Conservation (phyloP, 2,329 filamentous ascomycete species). For the Ascochyta koolunga region DNA sequence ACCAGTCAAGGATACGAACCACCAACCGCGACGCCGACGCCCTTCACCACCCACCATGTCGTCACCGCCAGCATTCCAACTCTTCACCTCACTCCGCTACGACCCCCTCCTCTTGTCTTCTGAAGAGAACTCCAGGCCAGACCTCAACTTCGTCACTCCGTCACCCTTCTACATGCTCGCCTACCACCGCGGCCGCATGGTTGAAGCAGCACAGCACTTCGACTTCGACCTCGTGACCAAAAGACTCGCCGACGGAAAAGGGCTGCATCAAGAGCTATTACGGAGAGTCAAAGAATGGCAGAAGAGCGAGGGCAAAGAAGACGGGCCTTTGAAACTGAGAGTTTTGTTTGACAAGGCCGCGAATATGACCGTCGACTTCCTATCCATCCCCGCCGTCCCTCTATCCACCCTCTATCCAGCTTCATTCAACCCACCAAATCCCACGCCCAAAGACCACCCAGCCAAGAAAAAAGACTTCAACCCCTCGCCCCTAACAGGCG, state of each 20-base stretch:
- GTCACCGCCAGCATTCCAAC: slow-evolving; percentile 37
- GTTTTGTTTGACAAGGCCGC: slow-evolving; percentile 57
- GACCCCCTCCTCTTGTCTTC: slow-evolving; percentile 46
- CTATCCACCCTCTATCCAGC: slow-evolving; percentile 64
- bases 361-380: slow-evolving; percentile 47
- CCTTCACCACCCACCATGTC: slow-evolving; percentile 23
- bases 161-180: slow-evolving; percentile 80
- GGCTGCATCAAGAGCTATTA: slow-evolving; percentile 41
- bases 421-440: slow-evolving; percentile 57
- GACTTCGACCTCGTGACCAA: slow-evolving; percentile 50
- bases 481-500: slow-evolving; percentile 45
- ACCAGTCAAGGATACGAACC: not conserved
- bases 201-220: slow-evolving; percentile 62
- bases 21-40: not conserved
- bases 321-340: slow-evolving; percentile 54
- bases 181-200: slow-evolving; percentile 78
- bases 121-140: slow-evolving; percentile 53
- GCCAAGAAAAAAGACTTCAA: slow-evolving; percentile 26
- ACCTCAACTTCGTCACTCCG: slow-evolving; percentile 55
- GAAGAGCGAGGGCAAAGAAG: slow-evolving; percentile 20
- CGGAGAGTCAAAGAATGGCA: slow-evolving; percentile 40
- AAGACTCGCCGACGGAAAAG: slow-evolving; percentile 43
- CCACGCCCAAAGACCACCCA: slow-evolving; percentile 25
- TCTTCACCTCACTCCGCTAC: slow-evolving; percentile 50
- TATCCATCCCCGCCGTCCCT: slow-evolving; percentile 49